Base-by-base conservation (phyloP, 2,329 filamentous ascomycete species). In the Penicillium sp. region DNA sequence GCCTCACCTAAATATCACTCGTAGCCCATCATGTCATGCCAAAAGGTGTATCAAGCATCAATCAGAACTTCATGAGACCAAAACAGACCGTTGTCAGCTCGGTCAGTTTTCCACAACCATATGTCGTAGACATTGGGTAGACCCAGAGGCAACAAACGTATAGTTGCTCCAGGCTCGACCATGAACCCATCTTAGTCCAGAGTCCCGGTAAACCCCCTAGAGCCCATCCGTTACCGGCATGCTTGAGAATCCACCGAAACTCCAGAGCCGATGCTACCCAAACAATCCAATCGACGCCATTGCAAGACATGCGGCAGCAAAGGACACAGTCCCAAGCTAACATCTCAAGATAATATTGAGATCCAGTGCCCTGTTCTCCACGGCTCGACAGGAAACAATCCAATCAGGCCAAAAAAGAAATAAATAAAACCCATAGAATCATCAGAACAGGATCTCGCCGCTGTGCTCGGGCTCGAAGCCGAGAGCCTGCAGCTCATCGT, bases 391-490 rank as follows among this genome's bases (percentile, higher is more conserved):
- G 22, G 7, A 29, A 22, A 29, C 3, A 24, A 18, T 43, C 22
- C 42, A 14, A 44, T 9, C 43, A 11, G 16, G 32, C 13, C 21
- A 29, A 38, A 49, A 21, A 24, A 18, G 18, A 49, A 36, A 32
- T 31, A 22, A 36, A 44, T 9, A 40, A 31, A 36, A 47, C 40
- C 44, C 45, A 29, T 34, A 11, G 4, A 34, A 14, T 21, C 27
- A 46, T 81, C 76, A 91, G 63, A 90, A 81, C 32, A 93, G 73
- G 38, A 89, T 82, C 71, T 94, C 91, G 14, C 88, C 90, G 55
- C 86, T 80, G 62, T 88, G 89, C 77, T 96, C 92, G 27, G 89
- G 89, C 75, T 96, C 92, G 67, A 97, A 97, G 1, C 93, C 93
- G 44, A 94, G 81, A 39, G 84, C 86, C 16, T 86, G 84, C 56